Evolutionary conservation across 1,284 basidiomycete species (phyloP).

Genomic region (Trametes polyzona): DNA sequence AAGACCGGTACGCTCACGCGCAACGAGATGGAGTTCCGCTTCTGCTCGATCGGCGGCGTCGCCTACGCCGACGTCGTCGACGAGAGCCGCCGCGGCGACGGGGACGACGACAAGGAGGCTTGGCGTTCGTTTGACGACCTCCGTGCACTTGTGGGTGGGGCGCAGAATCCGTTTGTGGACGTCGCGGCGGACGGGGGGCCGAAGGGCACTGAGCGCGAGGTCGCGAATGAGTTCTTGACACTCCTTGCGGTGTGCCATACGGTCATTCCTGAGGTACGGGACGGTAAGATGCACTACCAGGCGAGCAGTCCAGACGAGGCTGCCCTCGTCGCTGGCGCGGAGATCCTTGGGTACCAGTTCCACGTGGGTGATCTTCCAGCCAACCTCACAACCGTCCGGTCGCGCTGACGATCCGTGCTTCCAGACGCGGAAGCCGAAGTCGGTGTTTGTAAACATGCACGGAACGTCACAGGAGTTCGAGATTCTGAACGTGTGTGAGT

Average conservation of each 20-base stretch:
- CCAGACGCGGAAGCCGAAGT: slow-evolving; percentile 94
- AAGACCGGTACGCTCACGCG: slow-evolving; percentile 98
- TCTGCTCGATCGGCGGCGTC: slow-evolving; percentile 88
- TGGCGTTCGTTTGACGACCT: slow-evolving; percentile 83
- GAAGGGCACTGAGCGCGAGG: slow-evolving; percentile 53
- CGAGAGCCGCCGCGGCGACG: slow-evolving; percentile 72
- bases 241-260: slow-evolving; percentile 97
- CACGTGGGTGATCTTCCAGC: slow-evolving; percentile 57
- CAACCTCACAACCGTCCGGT: too few relatives aligned
- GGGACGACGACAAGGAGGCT: slow-evolving; percentile 66
- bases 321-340: slow-evolving; percentile 93
- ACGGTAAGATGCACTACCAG: slow-evolving; percentile 89
- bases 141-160: slow-evolving; percentile 53
- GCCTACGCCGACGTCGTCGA: slow-evolving; percentile 91
- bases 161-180: slow-evolving; percentile 61
- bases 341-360: slow-evolving; percentile 92
- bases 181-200: slow-evolving; percentile 31
- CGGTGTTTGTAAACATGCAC: slow-evolving; percentile 85
- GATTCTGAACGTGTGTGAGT: slow-evolving; percentile 97
- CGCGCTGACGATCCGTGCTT: background rate
- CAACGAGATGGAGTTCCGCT: slow-evolving; percentile 98
- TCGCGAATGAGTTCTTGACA: slow-evolving; percentile 86
- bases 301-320: slow-evolving; percentile 99
- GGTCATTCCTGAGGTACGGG: slow-evolving; percentile 93
- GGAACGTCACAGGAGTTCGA: slow-evolving; percentile 84